Conservation (phyloP, 164 flowering plant species). For the Santalum album region DNA sequence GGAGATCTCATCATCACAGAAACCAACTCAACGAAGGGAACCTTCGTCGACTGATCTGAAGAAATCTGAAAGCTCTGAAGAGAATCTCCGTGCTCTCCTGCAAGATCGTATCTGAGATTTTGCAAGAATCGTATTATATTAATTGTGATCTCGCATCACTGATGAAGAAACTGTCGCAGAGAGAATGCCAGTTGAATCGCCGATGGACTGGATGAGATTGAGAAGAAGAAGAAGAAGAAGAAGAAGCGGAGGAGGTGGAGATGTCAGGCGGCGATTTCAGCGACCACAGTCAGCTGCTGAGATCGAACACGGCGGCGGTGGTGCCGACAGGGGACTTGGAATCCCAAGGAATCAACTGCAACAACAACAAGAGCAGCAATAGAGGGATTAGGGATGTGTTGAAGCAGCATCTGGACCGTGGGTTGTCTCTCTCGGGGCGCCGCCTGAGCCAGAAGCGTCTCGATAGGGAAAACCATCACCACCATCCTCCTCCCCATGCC, state of each 20-base stretch:
- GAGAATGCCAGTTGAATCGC: too few species aligned
- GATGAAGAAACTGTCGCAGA: too few species aligned
- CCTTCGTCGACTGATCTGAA: too few species aligned
- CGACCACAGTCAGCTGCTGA: slow-evolving; percentile 23
- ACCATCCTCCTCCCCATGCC: not conserved
- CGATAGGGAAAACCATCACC: slow-evolving; percentile 6
- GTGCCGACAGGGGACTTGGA: slow-evolving; percentile 19
- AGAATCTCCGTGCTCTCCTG: too few species aligned
- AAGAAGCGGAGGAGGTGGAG: not conserved
- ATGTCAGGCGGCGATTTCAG: slow-evolving; percentile 15
- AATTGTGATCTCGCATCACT: too few species aligned
- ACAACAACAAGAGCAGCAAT: not conserved
- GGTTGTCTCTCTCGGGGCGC: slow-evolving; percentile 19
- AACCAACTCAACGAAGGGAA: too few species aligned
- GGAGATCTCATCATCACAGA: too few species aligned
- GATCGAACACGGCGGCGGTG: slow-evolving; percentile 6
- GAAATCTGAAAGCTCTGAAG: too few species aligned
- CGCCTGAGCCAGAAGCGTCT: slow-evolving; percentile 23
- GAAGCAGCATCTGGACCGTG: slow-evolving; percentile 20
- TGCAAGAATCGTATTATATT: too few species aligned
- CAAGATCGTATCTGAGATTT: too few species aligned
- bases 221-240: too few species aligned
- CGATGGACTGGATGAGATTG: too few species aligned
- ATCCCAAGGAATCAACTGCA: slow-evolving; percentile 10
- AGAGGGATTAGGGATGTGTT: slow-evolving; percentile 14